These are phyloP conservation scores for Oryza punctata DNA, from an alignment of 176 grass and related monocot species.

Conservation along the genomic window DNA sequence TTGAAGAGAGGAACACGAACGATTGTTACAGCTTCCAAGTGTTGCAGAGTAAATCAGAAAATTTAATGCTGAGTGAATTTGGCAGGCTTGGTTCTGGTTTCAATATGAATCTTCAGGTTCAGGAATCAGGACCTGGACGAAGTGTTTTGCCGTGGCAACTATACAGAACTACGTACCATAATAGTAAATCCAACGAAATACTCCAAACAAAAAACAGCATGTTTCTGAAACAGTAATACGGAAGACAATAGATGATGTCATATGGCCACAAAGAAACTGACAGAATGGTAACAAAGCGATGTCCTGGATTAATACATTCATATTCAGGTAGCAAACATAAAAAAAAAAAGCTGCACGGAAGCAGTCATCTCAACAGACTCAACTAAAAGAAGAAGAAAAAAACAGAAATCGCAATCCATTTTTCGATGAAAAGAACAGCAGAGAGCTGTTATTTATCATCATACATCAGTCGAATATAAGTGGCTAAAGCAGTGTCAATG, in stretches of 20 bases:
- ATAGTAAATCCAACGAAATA: too few species aligned
- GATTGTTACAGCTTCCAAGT: too few species aligned
- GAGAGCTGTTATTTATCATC: slow-evolving; percentile 45
- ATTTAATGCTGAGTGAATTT: background rate
- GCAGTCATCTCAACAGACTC: background rate
- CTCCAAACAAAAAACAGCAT: background rate
- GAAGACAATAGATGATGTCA: background rate
- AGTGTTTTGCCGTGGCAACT: background rate
- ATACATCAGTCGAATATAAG: slow-evolving; percentile 21
- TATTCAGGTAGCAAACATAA: background rate
- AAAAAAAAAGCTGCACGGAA: background rate
- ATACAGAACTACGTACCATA: background rate
- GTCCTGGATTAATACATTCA: background rate
- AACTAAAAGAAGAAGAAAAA: background rate
- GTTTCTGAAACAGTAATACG: background rate
- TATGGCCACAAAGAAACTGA: background rate
- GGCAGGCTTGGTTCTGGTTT: background rate
- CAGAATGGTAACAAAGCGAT: background rate
- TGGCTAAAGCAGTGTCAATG: background rate
- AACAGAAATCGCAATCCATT: background rate
- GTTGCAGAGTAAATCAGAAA: background rate
- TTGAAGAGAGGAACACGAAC: too few species aligned
- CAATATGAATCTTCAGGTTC: background rate
- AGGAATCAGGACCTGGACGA: background rate
- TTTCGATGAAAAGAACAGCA: slow-evolving; percentile 43